phyloP scores from a whole-genome alignment of 2,329 filamentous ascomycete genomes.

The Aaosphaeria arxii region DNA sequence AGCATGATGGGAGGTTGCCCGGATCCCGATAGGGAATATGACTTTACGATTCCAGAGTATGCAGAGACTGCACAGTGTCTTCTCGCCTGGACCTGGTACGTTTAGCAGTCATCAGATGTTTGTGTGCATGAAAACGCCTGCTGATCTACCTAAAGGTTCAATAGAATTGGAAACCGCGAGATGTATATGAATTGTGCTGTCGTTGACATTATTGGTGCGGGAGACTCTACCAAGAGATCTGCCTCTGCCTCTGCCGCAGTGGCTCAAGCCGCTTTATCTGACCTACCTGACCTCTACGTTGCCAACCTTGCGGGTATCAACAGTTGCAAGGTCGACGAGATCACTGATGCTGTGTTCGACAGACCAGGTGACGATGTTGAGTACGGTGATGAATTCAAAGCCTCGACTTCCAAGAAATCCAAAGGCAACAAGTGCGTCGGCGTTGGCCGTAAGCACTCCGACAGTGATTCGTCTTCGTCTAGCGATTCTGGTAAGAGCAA shows the following conservation, averaged over 20 bases:
- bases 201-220: constrained; percentile 60
- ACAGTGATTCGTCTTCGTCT: constrained; percentile 6
- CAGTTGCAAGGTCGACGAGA: constrained; percentile 38
- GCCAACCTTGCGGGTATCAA: constrained; percentile 43
- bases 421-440: constrained; percentile 16
- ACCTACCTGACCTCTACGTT: constrained; percentile 42
- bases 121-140: too few species aligned
- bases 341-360: constrained; percentile 39
- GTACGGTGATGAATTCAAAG: constrained; percentile 25
- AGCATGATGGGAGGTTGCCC: constrained; percentile 60
- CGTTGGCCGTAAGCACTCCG: constrained; percentile 12
- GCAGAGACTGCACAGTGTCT: constrained; percentile 61
- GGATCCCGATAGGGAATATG: constrained; percentile 49
- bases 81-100: constrained; percentile 63
- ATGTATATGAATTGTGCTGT: constrained; percentile 86
- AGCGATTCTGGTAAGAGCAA: neutral
- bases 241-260: constrained; percentile 1
- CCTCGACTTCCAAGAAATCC: constrained; percentile 6
- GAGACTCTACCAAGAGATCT: constrained; percentile 57
- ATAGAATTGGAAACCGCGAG: constrained; percentile 72
- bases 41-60: constrained; percentile 65
- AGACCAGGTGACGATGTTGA: constrained; percentile 39
- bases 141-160: constrained; percentile 48
- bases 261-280: constrained; percentile 17
- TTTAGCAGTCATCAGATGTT: neutral